Evolutionary conservation across 2,329 filamentous ascomycete genomes (phyloP).

Genomic region (Fusarium brachygibbosum): DNA sequence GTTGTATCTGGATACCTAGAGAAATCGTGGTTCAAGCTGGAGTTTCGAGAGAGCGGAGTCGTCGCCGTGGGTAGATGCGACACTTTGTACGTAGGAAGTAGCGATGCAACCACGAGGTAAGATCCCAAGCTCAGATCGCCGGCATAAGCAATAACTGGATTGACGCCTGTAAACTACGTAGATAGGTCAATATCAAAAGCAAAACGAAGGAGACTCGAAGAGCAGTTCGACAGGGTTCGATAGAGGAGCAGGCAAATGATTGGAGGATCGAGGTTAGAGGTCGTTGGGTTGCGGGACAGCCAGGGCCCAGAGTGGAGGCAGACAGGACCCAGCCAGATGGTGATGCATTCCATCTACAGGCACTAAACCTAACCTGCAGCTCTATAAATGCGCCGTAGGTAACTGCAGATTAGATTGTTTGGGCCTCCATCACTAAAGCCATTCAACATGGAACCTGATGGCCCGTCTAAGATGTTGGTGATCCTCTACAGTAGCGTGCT

Average conservation of each 20-base stretch:
- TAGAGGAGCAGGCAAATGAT: slow-evolving; percentile 43
- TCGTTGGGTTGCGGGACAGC: slow-evolving; percentile 36
- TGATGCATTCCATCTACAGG: slow-evolving; percentile 34
- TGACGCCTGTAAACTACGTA: slow-evolving; percentile 27
- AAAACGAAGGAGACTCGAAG: slow-evolving; percentile 47
- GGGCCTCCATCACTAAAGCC: not conserved
- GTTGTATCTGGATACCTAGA: slow-evolving; percentile 18
- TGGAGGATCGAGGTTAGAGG: slow-evolving; percentile 44
- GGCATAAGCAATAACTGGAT: slow-evolving; percentile 38
- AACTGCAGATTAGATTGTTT: slow-evolving; percentile 9
- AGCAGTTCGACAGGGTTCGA: slow-evolving; percentile 45
- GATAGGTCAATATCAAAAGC: slow-evolving; percentile 35
- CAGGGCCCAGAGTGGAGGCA: slow-evolving; percentile 38
- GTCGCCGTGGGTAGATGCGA: slow-evolving; percentile 41
- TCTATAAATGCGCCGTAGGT: slow-evolving; percentile 13
- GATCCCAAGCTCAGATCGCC: slow-evolving; percentile 16
- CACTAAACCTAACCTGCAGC: slow-evolving; percentile 24
- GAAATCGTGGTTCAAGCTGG: slow-evolving; percentile 27
- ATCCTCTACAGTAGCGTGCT: slow-evolving; percentile 10
- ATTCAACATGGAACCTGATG: not conserved
- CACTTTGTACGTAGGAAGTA: slow-evolving; percentile 23
- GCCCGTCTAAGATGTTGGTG: not conserved
- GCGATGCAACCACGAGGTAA: slow-evolving; percentile 9
- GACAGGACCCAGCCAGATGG: slow-evolving; percentile 30
- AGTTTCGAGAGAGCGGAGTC: slow-evolving; percentile 40